Evolutionary conservation across 306 rosid species (phyloP), one percentile per base, ranked within the genome.

Genomic region (Mimosa pudica): DNA sequence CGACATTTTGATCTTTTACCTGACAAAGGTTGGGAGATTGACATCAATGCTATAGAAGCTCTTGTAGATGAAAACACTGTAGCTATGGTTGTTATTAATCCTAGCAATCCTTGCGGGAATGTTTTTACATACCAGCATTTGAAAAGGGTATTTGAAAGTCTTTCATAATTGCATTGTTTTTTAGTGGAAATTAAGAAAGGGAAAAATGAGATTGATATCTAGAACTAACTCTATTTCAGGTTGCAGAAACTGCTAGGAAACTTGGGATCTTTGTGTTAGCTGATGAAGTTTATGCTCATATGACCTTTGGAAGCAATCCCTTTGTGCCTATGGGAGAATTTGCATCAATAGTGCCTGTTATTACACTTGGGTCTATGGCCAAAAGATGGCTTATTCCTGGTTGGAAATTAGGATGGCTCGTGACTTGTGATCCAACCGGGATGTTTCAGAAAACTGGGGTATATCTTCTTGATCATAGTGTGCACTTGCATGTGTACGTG

Each of bases 351-450:
- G 92, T 79, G 1, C 96, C 90, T 2, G 96, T 91, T 48, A 64
- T 91, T 10, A 87, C 88, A 20, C 82, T 91, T n/a, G 91, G 96
- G 3, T 89, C 93, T 51, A 54, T 89, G 49, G 80, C 89, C 16
- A 91, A 87, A 84, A 81, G 87, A 83, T 91, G 96, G 93, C 60
- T 86, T 71, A 83, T 91, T 87, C 93, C 91, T 55, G 96, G 96
- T 71, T 89, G 90, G 96, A 83, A 89, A 81, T n/a, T 85, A 75
- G 93, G 96, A 33, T 91, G 90, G 93, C 78, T 91, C 41, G 89
- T 87, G 79, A 80, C 83, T 73, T 81, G 77, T 68, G 96, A 91
- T 75, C 87, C 90, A 36, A 45, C 57, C 65, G 86, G 82, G 71
- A 80, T 89, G 69, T 83, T 89, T 49, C 75, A 73, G 14, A 75